A percentile compares a stretch with the other conserved stretches of the same genome.
These are phyloP conservation scores for Parmelia sp. DNA, from an alignment of 495 filamentous ascomycete genomes.

Conservation along the genomic window DNA sequence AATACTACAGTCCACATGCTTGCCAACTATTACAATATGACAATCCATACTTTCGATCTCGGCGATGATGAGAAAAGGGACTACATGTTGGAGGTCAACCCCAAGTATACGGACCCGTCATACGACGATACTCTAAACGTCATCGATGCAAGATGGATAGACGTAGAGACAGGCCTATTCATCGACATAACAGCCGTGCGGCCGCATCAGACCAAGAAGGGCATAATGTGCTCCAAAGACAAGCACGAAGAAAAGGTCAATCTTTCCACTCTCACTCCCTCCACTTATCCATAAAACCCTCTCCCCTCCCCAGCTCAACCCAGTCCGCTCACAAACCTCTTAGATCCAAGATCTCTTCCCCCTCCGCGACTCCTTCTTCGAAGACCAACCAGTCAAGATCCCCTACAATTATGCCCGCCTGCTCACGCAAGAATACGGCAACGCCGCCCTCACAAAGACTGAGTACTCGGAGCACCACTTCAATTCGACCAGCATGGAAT, in stretches of 20 bases:
- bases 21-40: conserved; percentile 58
- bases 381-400: conserved; percentile 66
- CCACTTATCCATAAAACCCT: neutral
- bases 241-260: conserved; percentile 46
- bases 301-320: neutral
- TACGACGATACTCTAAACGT: conserved; percentile 46
- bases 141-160: conserved; percentile 59
- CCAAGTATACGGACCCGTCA: conserved; percentile 46
- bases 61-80: conserved; percentile 34
- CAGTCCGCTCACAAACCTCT: neutral
- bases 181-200: conserved; percentile 58
- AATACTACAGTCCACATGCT: conserved; percentile 51
- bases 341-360: conserved; percentile 68
- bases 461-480: conserved; percentile 51
- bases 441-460: conserved; percentile 55
- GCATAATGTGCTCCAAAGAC: conserved; percentile 53
- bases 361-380: conserved; percentile 68
- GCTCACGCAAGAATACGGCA: conserved; percentile 68
- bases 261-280: neutral
- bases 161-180: conserved; percentile 53
- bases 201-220: conserved; percentile 36
- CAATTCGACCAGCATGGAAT: conserved; percentile 18
- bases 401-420: conserved; percentile 70
- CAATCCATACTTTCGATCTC: conserved; percentile 44
- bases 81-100: conserved; percentile 56